phyloP scores from a whole-genome alignment of 305 asterid species.

The Rubia peregrina region DNA sequence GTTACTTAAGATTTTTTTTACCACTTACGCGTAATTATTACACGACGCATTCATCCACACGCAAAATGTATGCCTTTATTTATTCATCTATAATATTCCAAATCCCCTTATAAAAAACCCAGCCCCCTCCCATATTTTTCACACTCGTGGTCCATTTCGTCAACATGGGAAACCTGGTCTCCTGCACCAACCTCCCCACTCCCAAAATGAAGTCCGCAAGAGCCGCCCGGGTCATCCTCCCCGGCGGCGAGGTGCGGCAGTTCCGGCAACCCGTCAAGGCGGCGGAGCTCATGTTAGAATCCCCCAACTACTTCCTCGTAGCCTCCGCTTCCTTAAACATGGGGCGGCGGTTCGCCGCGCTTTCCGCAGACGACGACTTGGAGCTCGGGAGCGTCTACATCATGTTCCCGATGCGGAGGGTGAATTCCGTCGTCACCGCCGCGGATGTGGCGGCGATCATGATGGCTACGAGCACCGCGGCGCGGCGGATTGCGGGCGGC shows the following conservation, averaged over 20 bases:
- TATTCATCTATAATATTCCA: not conserved
- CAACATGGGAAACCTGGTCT: constrained; percentile 24
- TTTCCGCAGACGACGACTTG: constrained; percentile 74
- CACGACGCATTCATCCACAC: constrained; percentile 1
- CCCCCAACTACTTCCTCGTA: constrained; percentile 49
- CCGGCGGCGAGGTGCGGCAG: constrained; percentile 68
- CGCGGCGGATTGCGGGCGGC: constrained; percentile 47
- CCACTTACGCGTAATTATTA: not conserved
- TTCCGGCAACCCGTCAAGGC: constrained; percentile 61
- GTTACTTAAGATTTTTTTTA: not conserved
- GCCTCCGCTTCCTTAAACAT: constrained; percentile 42
- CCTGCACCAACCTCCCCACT: constrained; percentile 15
- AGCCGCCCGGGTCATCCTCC: constrained; percentile 65
- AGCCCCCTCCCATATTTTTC: not conserved
- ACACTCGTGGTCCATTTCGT: not conserved
- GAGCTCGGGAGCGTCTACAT: constrained; percentile 56
- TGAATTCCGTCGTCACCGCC: constrained; percentile 54
- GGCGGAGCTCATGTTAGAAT: constrained; percentile 86
- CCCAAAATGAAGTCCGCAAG: constrained; percentile 22
- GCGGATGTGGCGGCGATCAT: constrained; percentile 66
- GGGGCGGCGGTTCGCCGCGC: constrained; percentile 58
- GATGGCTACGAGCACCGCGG: constrained; percentile 45
- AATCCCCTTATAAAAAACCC: not conserved
- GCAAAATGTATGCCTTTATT: not conserved
- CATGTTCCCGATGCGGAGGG: constrained; percentile 62